A percentile compares a stretch with the other conserved stretches of the same genome.
Conservation (phyloP, 495 filamentous ascomycete genomes). For the Lasiosphaeris hirsuta region DNA sequence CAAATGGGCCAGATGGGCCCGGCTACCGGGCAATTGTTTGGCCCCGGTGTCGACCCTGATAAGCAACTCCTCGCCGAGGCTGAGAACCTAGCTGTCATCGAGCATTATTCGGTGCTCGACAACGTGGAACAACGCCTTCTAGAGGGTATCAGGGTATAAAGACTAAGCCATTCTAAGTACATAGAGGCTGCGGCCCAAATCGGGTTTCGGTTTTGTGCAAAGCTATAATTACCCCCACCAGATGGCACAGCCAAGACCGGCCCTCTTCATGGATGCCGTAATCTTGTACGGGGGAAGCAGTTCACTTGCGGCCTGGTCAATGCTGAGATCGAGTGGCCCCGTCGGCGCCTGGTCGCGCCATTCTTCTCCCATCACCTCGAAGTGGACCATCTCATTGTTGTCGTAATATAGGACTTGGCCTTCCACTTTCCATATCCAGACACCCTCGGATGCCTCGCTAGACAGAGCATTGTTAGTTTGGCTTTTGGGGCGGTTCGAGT, state of each 20-base stretch:
- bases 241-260: slow-evolving; percentile 49
- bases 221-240: slow-evolving; percentile 48
- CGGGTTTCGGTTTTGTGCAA: background rate
- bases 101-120: slow-evolving; percentile 86
- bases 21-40: slow-evolving; percentile 66
- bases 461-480: background rate
- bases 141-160: slow-evolving; percentile 45
- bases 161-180: background rate
- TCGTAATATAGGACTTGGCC: slow-evolving; percentile 77
- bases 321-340: slow-evolving; percentile 50
- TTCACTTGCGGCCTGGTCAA: slow-evolving; percentile 31
- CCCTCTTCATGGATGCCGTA: slow-evolving; percentile 55
- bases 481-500: background rate
- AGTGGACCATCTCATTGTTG: slow-evolving; percentile 79
- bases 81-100: slow-evolving; percentile 91
- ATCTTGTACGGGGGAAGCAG: slow-evolving; percentile 62
- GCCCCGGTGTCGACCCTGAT: slow-evolving; percentile 90
- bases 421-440: slow-evolving; percentile 79
- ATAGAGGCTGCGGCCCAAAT: background rate
- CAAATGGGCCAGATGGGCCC: slow-evolving; percentile 87
- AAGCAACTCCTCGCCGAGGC: slow-evolving; percentile 89
- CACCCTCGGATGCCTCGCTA: slow-evolving; percentile 65
- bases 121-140: slow-evolving; percentile 82
- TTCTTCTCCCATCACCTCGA: slow-evolving; percentile 76
- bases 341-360: slow-evolving; percentile 86